phyloP scores from a whole-genome alignment of 2,329 filamentous ascomycete genomes.

The Ophidiomyces ophidiicola region DNA sequence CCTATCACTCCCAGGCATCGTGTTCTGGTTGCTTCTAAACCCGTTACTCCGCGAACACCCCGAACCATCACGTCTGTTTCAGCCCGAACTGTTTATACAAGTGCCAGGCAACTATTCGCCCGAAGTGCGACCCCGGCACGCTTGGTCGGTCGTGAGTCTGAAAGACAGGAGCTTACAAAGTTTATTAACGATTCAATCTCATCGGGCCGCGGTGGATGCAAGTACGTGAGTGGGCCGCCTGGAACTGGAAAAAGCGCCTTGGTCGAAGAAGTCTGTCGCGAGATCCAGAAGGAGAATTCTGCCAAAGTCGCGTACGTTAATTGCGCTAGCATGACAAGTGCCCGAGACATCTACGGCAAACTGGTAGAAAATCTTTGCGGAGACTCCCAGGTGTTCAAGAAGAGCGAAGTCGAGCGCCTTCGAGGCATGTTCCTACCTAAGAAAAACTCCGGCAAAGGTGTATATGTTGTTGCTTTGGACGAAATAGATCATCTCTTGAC shows the following conservation, averaged over 20 bases:
- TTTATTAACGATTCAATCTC: conserved; percentile 58
- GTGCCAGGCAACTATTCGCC: conserved; percentile 75
- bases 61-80: conserved; percentile 60
- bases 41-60: conserved; percentile 66
- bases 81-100: conserved; percentile 67
- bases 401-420: conserved; percentile 55
- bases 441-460: conserved; percentile 41
- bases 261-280: conserved; percentile 63
- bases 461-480: conserved; percentile 78
- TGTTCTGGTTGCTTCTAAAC: conserved; percentile 62
- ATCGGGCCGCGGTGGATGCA: conserved; percentile 57
- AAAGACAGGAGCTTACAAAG: conserved; percentile 50
- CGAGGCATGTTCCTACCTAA: conserved; percentile 58
- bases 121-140: conserved; percentile 62
- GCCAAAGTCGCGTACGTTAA: conserved; percentile 69
- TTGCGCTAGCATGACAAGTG: conserved; percentile 90
- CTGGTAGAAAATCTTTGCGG: conserved; percentile 58
- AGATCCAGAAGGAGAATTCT: conserved; percentile 38
- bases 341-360: conserved; percentile 70
- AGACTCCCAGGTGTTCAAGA: conserved; percentile 50
- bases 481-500: conserved; percentile 92
- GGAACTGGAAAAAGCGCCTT: conserved; percentile 96
- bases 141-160: conserved; percentile 63
- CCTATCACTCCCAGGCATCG: conserved; percentile 74
- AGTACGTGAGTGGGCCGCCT: conserved; percentile 90